These are phyloP conservation scores for Fusarium dlaminii DNA, from an alignment of 2,329 filamentous ascomycete genomes.

Conservation along the genomic window DNA sequence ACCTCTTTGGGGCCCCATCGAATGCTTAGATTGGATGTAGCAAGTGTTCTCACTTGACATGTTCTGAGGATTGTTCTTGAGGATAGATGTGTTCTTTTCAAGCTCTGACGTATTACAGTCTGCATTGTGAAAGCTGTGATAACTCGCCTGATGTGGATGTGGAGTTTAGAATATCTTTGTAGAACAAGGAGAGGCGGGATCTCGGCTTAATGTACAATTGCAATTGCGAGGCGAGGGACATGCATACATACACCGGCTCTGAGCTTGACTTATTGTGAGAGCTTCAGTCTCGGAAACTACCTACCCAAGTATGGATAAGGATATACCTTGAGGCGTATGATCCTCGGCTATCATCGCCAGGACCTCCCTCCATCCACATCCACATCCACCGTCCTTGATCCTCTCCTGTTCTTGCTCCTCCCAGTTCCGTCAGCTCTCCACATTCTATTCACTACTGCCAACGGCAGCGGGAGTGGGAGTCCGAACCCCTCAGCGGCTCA, in stretches of 20 bases:
- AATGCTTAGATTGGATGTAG: constrained; percentile 41
- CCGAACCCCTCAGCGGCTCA: constrained; percentile 31
- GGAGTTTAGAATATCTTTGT: not conserved
- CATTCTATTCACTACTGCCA: not conserved
- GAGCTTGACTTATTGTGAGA: not conserved
- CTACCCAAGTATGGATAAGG: not conserved
- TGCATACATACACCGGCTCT: not conserved
- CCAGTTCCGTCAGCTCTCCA: constrained; percentile 24
- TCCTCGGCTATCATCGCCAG: constrained; percentile 39
- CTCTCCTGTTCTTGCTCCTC: constrained; percentile 11
- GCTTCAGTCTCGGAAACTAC: not conserved
- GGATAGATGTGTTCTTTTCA: constrained; percentile 5
- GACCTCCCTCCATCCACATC: not conserved
- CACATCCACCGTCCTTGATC: not conserved
- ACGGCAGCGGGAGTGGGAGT: constrained; percentile 10
- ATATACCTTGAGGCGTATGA: not conserved
- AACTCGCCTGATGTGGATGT: not conserved
- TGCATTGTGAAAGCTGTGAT: constrained; percentile 25
- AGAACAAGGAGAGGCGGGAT: not conserved
- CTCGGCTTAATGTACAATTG: not conserved
- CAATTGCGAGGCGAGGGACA: not conserved
- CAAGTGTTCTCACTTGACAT: constrained; percentile 26
- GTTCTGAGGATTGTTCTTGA: constrained; percentile 4
- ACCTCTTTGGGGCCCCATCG: constrained; percentile 46
- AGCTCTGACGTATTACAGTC: constrained; percentile 23